These are phyloP conservation scores for Myxozyma nipponensis DNA, from an alignment of 805 yeast genomes.

Conservation along the genomic window DNA sequence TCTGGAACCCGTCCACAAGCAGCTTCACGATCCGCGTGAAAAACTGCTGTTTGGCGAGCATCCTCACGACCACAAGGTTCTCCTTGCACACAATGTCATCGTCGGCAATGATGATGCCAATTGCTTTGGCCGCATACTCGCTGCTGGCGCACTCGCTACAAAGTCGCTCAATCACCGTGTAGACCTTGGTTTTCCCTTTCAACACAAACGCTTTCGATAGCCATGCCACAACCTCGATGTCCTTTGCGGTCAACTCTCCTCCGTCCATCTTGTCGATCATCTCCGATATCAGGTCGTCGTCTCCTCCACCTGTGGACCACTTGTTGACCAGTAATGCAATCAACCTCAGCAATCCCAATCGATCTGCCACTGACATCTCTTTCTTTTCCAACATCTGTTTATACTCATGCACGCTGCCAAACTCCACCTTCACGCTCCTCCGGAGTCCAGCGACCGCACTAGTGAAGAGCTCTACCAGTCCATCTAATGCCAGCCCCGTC, in stretches of 20 bases:
- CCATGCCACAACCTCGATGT: constrained; percentile 22
- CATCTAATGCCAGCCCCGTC: not conserved
- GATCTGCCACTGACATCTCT: constrained; percentile 34
- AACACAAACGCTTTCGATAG: constrained; percentile 63
- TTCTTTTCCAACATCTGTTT: not conserved
- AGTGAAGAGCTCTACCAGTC: constrained; percentile 17
- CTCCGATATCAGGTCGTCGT: constrained; percentile 22
- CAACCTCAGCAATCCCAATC: constrained; percentile 56
- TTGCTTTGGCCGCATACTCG: constrained; percentile 47
- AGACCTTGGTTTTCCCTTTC: constrained; percentile 47
- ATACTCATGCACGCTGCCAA: not conserved
- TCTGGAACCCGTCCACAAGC: constrained; percentile 48
- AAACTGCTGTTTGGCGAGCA: constrained; percentile 75
- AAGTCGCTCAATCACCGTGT: constrained; percentile 38
- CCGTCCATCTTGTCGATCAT: not conserved
- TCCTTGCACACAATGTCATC: constrained; percentile 55
- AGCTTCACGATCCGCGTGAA: constrained; percentile 58
- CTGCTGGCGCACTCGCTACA: constrained; percentile 37
- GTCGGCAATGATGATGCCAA: constrained; percentile 66
- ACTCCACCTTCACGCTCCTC: constrained; percentile 10
- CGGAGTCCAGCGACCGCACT: constrained; percentile 20
- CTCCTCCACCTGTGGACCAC: constrained; percentile 40
- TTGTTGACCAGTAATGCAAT: constrained; percentile 57
- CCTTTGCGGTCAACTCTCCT: not conserved
- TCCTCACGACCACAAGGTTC: constrained; percentile 55